Evolutionary conservation across 352 stramenopile genomes (phyloP).

Genomic region (Blastocystis sp.): DNA sequence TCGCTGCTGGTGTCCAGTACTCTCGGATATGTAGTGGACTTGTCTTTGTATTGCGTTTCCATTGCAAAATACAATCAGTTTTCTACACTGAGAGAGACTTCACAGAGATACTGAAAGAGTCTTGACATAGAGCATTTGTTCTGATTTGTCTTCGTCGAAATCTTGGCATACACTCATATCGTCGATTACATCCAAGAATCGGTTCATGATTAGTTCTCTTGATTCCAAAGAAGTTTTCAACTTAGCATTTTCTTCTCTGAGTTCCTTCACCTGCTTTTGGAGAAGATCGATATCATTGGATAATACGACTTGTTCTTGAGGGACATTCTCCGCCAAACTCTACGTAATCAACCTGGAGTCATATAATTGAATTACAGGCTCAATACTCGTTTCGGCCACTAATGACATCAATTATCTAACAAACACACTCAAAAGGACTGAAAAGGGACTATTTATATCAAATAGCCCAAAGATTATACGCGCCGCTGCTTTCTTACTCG

Average conservation of each 20-base stretch:
- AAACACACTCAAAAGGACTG: not conserved
- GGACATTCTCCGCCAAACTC: too few relatives aligned
- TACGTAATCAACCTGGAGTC: too few relatives aligned
- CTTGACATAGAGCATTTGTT: not conserved
- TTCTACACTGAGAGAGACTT: not conserved
- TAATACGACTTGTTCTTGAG: not conserved
- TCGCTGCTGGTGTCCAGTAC: not conserved
- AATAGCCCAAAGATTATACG: not conserved
- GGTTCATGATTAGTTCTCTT: not conserved
- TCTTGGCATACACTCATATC: constrained; percentile 4
- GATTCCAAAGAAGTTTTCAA: not conserved
- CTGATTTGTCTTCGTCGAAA: constrained; percentile 12
- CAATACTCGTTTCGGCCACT: too few relatives aligned
- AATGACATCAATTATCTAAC: not conserved
- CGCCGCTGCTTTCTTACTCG: not conserved
- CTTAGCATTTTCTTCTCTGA: not conserved
- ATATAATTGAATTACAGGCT: too few relatives aligned
- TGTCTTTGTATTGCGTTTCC: not conserved
- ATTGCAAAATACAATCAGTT: not conserved
- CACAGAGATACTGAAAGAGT: not conserved
- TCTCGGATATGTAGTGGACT: constrained; percentile 35
- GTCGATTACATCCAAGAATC: not conserved
- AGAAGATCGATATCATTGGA: not conserved
- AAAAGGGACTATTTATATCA: too few relatives aligned
- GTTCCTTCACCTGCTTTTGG: not conserved